Evolutionary conservation across 2,329 filamentous ascomycete species (phyloP).

Genomic region (Alternaria novae-zelandiae): DNA sequence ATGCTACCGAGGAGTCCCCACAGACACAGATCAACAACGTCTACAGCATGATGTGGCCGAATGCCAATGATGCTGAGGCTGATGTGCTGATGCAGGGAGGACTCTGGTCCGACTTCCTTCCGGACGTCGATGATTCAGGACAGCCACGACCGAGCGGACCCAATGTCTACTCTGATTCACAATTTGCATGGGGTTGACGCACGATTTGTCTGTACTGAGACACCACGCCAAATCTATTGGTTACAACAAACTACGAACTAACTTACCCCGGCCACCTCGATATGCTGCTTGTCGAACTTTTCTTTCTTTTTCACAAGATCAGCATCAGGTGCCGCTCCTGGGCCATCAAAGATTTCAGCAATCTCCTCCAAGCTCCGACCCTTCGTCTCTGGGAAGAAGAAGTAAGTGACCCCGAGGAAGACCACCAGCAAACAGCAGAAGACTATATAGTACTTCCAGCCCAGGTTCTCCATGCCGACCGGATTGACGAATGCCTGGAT

Average conservation of each 20-base stretch:
- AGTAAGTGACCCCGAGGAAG: constrained; percentile 28
- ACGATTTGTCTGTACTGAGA: no score
- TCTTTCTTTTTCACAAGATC: neutral
- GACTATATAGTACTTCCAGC: constrained; percentile 44
- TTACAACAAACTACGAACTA: neutral
- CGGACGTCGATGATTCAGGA: neutral
- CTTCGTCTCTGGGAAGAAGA: constrained; percentile 33
- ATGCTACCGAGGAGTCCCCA: constrained; percentile 19
- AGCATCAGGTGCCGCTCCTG: neutral
- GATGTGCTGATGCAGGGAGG: constrained; percentile 26
- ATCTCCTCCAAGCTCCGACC: constrained; percentile 30
- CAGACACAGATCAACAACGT: constrained; percentile 24
- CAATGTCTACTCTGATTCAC: neutral
- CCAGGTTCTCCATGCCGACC: constrained; percentile 36
- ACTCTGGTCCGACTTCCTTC: constrained; percentile 18
- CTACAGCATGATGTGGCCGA: constrained; percentile 27
- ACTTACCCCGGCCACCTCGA: neutral
- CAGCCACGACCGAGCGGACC: neutral
- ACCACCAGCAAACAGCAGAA: constrained; percentile 36
- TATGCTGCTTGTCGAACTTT: neutral
- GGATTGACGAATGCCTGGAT: constrained; percentile 66
- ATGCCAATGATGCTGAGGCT: constrained; percentile 17
- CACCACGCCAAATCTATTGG: neutral
- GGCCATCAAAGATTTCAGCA: constrained; percentile 25
- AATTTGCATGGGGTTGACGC: neutral